Conservation (phyloP, 2,329 filamentous ascomycete species). For the Emergomyces pasteurianus region DNA sequence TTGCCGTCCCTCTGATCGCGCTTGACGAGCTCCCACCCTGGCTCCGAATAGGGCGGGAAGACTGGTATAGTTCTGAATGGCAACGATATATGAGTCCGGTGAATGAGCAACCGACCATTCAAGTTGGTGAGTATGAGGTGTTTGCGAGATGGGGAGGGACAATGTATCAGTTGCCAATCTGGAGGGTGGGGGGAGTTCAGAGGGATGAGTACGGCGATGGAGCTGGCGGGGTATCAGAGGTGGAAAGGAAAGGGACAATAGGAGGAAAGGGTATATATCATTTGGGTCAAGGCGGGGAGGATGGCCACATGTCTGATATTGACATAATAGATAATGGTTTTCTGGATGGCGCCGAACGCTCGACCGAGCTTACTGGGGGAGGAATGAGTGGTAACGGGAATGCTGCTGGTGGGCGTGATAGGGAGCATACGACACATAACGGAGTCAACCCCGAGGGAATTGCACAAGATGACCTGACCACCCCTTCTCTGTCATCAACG, state of each 20-base stretch:
- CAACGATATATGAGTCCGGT: conserved; percentile 16
- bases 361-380: not conserved
- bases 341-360: not conserved
- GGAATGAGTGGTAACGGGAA: too few relatives aligned
- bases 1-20: conserved; percentile 29
- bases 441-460: not conserved
- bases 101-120: not conserved
- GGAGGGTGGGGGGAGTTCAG: not conserved
- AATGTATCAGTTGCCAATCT: not conserved
- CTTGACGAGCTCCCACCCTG: conserved; percentile 32
- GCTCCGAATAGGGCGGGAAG: conserved; percentile 19
- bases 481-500: not conserved
- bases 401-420: too few relatives aligned
- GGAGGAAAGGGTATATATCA: not conserved
- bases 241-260: not conserved
- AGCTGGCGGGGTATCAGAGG: not conserved
- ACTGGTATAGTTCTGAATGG: conserved; percentile 12
- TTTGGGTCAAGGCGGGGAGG: not conserved
- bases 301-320: not conserved
- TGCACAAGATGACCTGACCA: not conserved
- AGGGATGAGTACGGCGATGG: not conserved
- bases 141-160: not conserved
- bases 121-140: conserved; percentile 3
- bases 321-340: not conserved
- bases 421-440: not conserved